phyloP scores from a whole-genome alignment of 768 basidiomycete genomes.

The Pleurotus giganteus region DNA sequence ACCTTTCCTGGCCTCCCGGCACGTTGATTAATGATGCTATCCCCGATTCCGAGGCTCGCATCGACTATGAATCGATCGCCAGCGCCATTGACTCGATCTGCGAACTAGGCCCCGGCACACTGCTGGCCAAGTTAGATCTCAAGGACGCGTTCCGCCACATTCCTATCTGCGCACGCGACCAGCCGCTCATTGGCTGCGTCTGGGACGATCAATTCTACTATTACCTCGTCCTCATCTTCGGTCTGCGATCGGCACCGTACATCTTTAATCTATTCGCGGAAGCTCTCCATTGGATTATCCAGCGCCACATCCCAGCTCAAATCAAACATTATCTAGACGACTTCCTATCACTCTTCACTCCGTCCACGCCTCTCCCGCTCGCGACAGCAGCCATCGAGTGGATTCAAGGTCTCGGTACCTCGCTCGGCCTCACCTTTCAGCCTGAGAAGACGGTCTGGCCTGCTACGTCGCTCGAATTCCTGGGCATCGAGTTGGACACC shows the following conservation, averaged over 20 bases:
- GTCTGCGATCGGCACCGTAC: slow-evolving; percentile 37
- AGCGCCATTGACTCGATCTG: not conserved
- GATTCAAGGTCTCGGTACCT: slow-evolving; percentile 23
- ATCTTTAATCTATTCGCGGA: too few relatives aligned
- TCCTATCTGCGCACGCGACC: slow-evolving; percentile 19
- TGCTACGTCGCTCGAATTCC: not conserved
- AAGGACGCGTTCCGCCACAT: slow-evolving; percentile 14
- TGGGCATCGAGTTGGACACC: not conserved
- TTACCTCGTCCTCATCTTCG: slow-evolving; percentile 23
- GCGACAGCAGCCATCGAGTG: slow-evolving; percentile 23
- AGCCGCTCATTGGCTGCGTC: slow-evolving; percentile 14
- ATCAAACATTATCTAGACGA: slow-evolving; percentile 35
- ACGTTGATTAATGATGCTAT: slow-evolving; percentile 9
- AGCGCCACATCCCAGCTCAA: slow-evolving; percentile 26
- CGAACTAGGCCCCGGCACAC: not conserved
- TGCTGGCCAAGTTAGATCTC: slow-evolving; percentile 7
- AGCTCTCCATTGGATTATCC: too few relatives aligned
- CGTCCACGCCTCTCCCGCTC: not conserved
- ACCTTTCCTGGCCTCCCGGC: slow-evolving; percentile 9
- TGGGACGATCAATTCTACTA: not conserved
- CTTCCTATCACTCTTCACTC: slow-evolving; percentile 26
- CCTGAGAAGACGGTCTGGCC: slow-evolving; percentile 25
- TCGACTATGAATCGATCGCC: not conserved
- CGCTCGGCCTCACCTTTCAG: slow-evolving; percentile 30
- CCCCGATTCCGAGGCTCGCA: not conserved